Conservation (phyloP, 2,329 filamentous ascomycete genomes). For the Aureobasidium namibiae region DNA sequence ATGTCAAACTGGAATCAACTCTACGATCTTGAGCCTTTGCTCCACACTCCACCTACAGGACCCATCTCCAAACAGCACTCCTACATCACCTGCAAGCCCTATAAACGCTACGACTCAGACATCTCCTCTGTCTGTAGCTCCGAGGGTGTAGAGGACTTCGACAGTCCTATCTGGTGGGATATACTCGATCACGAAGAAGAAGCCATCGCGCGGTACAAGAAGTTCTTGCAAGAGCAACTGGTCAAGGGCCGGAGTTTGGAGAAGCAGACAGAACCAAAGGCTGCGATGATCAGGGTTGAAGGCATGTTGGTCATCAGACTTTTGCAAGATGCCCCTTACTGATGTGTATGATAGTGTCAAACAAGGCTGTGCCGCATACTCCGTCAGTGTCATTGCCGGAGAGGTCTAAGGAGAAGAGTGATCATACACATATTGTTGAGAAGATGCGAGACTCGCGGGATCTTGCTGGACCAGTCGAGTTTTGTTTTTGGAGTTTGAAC, state of each 20-base stretch:
- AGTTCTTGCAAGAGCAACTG: background rate
- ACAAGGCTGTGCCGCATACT: background rate
- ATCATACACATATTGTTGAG: background rate
- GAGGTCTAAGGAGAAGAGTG: background rate
- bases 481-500: conserved; percentile 9
- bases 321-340: too few relatives aligned
- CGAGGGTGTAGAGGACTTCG: background rate
- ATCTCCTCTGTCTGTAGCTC: background rate
- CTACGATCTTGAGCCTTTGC: background rate
- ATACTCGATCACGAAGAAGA: background rate
- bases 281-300: background rate
- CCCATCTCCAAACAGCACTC: background rate
- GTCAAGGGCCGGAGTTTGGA: background rate
- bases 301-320: too few relatives aligned
- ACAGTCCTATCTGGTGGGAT: background rate
- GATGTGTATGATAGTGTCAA: background rate
- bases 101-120: conserved; percentile 4
- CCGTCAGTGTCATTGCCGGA: background rate
- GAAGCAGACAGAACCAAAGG: background rate
- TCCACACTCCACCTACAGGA: background rate
- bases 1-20: conserved; percentile 2
- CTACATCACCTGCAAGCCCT: background rate
- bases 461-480: background rate
- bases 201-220: background rate
- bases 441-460: background rate